Evolutionary conservation across 108 stramenopile genomes (phyloP).

Genomic region (Craspedostauros australis): DNA sequence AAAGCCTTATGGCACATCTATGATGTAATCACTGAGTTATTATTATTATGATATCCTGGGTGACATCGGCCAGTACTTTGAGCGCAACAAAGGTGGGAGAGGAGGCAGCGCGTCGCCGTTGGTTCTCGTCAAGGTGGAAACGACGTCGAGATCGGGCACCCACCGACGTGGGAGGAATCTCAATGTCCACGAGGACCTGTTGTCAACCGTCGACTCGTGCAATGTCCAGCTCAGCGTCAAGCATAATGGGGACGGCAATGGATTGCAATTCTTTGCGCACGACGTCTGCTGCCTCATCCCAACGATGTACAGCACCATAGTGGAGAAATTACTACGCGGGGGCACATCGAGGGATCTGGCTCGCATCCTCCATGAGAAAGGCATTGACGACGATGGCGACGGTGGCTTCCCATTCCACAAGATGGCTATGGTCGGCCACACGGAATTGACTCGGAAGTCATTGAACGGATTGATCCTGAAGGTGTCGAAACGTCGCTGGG

Average conservation of each 20-base stretch:
- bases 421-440: conserved; percentile 58
- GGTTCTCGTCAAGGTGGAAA: conserved; percentile 20
- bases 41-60: conserved; percentile 22
- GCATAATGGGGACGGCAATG: conserved; percentile 2
- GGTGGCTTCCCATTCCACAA: no score
- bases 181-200: conserved; percentile 4
- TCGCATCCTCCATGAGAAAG: neutral
- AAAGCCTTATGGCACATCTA: no score
- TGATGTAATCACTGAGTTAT: no score
- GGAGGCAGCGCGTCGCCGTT: conserved; percentile 8
- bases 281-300: conserved; percentile 37
- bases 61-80: neutral
- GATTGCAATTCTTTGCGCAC: conserved; percentile 25
- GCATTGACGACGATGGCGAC: neutral
- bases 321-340: conserved; percentile 14
- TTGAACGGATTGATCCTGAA: conserved; percentile 50
- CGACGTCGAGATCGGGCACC: conserved; percentile 20
- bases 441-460: conserved; percentile 42
- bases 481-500: conserved; percentile 64
- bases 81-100: neutral
- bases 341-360: no score
- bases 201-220: conserved; percentile 28
- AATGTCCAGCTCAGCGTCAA: conserved; percentile 11
- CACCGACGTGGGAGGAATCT: neutral
- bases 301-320: conserved; percentile 16